A percentile compares a stretch with the other conserved stretches of the same genome.
phyloP scores from a whole-genome alignment of 345 rosid species.

The Corchorus olitorius region DNA sequence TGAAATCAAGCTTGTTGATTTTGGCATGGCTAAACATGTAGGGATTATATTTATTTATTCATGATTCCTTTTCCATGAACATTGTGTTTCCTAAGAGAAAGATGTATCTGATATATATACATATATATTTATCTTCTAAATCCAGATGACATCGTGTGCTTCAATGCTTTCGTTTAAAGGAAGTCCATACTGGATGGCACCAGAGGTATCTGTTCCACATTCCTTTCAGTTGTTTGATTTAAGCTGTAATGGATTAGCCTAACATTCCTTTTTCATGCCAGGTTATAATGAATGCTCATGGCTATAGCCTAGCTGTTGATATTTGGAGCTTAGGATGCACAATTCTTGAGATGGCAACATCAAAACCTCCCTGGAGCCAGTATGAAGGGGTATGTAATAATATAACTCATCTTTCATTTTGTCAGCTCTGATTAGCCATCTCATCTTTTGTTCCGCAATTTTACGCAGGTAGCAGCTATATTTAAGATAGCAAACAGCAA shows the following conservation, averaged over 20 bases:
- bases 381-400: conserved; percentile 73
- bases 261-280: conserved; percentile 26
- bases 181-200: conserved; percentile 99
- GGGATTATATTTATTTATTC: conserved; percentile 22
- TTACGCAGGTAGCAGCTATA: conserved; percentile 20
- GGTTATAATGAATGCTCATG: conserved; percentile 89
- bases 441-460: background rate
- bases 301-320: conserved; percentile 81
- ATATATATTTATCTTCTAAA: background rate
- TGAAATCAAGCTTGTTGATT: conserved; percentile 90
- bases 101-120: background rate
- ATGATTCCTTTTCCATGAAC: background rate
- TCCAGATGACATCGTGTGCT: conserved; percentile 66
- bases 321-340: conserved; percentile 99
- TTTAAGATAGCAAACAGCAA: conserved; percentile 22
- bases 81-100: background rate
- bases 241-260: background rate
- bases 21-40: conserved; percentile 99
- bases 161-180: conserved; percentile 98
- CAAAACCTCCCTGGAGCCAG: conserved; percentile 95
- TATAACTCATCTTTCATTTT: background rate
- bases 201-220: conserved; percentile 58
- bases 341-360: conserved; percentile 92
- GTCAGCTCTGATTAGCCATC: background rate
- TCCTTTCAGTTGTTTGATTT: background rate